Evolutionary conservation across 225 moss, liverwort and hornwort species (phyloP), one percentile per base, ranked within the genome.

Genomic region (Marchantia paleacea): DNA sequence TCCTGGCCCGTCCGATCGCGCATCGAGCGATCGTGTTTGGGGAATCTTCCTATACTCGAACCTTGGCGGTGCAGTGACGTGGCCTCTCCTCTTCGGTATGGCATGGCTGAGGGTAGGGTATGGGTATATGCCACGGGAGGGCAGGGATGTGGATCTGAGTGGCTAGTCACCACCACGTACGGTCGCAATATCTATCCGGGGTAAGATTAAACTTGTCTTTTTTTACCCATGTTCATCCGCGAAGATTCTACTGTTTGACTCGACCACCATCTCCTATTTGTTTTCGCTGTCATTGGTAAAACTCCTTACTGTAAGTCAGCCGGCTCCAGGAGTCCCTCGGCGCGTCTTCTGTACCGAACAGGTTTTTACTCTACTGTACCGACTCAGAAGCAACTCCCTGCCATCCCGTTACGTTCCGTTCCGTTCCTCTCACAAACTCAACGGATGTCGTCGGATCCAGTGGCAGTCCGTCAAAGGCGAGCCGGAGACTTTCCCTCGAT

Each of bases 121-220:
- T 28, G 68, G 7, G 6, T 0, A 0, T 20, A 14, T 0, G 62
- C 6, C 10, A n/a, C 62, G 62, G 24, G 26, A 66, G 26, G 29
- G 58, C 29, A 28, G 66, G 25, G 66, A 4, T 66, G 6, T 66
- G 66, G 26, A 66, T 25, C 10, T 28, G 66, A 28, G 26, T 70
- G 69, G 69, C 69, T 70, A 16, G 69, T 70, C 69, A 49, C 47
- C 69, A 49, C 48, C 29, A 49, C 69, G 69, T 70, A 47, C 48
- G 69, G 69, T 49, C 69, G 47, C 47, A 39, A 26, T 70, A 70
- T 20, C 69, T 11, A 39, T 12, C 5, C 31, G 39, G 31, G 61
- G 19, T 18, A 61, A 61, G 61, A 61, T 61, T 7, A 7, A 61
- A 22, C 61, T 6, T 61, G 16, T 61, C 61, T 22, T 10, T 22